Evolutionary conservation across 768 basidiomycete genomes (phyloP), one percentile per base, ranked within the genome.

Genomic region (Rhizopogon roseolus): DNA sequence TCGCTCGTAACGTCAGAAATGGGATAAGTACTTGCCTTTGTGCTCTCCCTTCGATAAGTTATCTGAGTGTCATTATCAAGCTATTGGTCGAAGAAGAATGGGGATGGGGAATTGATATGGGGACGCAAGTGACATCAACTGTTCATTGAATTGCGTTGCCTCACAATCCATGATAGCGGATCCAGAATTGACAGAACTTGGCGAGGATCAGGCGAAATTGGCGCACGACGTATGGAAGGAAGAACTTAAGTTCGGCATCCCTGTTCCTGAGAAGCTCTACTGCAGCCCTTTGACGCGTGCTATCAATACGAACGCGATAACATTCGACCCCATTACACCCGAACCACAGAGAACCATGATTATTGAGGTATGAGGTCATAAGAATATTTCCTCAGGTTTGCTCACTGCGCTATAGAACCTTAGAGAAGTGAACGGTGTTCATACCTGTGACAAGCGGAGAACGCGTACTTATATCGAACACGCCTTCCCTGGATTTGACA

Each of bases 391-490:
- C 29, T 9, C 27, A 37, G 40, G 27, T 32, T 32, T 7, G 11
- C 25, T 14, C 9, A 13, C 27, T 11, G 25, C 19, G 38, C 9
- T 14, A 54, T 22, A 90, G 89, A 77, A 85, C 55, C 78, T 81
- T 45, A 80, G 88, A 29, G 89, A 91, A 65, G 76, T 76, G 55
- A 79, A 81, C 54, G 81, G 87, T 0, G 76, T 80, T 1, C 86
- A 89, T 54, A 88, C 87, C 0, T 89, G 86, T 60, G 88, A 91
- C 65, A 77, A 79, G 57, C 79, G 88, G 13, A 72, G 73, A 17
- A 71, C 75, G 2, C 72, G 68, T 32, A 73, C 78, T 0, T 74
- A 79, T 51, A 83, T 90, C 55, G 59, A 65, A 0, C 53, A 54
- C 0, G 59, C 73, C 6, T 88, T 68, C 61, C 81, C 84, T 0